Evolutionary conservation across 2,329 filamentous ascomycete genomes (phyloP), one percentile per base, ranked within the genome.

Genomic region (Talaromyces sp.): DNA sequence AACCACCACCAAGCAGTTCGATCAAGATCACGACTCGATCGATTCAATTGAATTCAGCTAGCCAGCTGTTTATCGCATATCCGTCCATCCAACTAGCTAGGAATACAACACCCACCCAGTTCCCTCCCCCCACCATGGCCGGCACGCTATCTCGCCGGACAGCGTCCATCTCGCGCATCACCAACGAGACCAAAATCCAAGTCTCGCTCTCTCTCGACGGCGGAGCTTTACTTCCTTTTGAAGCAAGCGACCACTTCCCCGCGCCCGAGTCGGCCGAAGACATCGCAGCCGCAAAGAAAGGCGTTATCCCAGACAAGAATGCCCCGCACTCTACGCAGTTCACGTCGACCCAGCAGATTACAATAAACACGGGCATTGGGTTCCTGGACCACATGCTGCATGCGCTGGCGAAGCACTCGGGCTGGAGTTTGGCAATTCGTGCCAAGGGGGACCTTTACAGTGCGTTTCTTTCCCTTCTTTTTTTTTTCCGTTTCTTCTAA

Each of bases 341-440:
- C 66, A 94, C 90, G 68, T 87, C 89, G 68, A 90, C 88, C 50
- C 95, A 98, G 78, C 87, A 87, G 64, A 97, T 98, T 74, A 87
- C 87, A 72, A 84, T 98, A 67, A 88, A 91, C 82, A 96, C 94
- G 0, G 95, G 95, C 66, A 96, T 99, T 76, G 95, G 95, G 63
- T 99, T 99, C 79, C 83, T 99, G 61, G 95, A 99, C 80, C 95
- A 99, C 82, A 98, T 99, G 94, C 85, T 98, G 57, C 95, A 99
- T 78, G 95, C 95, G 5, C 84, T 98, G 60, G 91, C 95, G 57
- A 98, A 99, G 79, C 95, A 99, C 79, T 88, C 90, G 5, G 94
- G 95, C 65, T 98, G 94, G 95, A 95, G 90, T 80, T 79, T 99
- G 69, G 87, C 87, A 34, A 81, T 99, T 61, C 83, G 87, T 66